Percentiles rank a stretch among this genome's conserved stretches.
Conservation (phyloP, 768 basidiomycete genomes). For the Daedaleopsis nitida region DNA sequence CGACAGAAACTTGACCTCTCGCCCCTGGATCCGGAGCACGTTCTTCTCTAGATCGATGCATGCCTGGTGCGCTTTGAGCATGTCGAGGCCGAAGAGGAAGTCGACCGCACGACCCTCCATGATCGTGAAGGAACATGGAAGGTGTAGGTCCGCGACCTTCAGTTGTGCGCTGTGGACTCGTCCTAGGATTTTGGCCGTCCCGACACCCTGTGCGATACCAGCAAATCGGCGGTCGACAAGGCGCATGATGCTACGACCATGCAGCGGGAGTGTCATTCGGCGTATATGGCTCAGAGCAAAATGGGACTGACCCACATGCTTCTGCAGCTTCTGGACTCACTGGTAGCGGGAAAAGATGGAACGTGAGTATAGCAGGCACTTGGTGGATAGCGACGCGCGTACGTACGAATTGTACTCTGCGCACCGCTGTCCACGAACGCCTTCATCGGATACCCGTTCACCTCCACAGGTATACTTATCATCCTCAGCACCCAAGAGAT, state of each 20-base stretch:
- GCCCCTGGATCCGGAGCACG: conserved; percentile 88
- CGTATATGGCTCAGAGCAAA: neutral
- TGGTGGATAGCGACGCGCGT: neutral
- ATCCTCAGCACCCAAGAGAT: neutral
- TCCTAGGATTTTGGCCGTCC: conserved; percentile 92
- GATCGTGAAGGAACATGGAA: conserved; percentile 92
- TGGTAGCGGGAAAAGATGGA: conserved; percentile 31
- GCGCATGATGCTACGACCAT: conserved; percentile 76
- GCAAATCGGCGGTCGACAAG: conserved; percentile 84
- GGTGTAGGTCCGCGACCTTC: conserved; percentile 78
- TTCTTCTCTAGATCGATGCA: conserved; percentile 91
- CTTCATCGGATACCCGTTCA: conserved; percentile 87
- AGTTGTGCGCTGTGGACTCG: conserved; percentile 93
- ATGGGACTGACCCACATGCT: conserved; percentile 70
- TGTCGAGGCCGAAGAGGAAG: conserved; percentile 97
- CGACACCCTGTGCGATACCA: conserved; percentile 92
- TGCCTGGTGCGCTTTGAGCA: conserved; percentile 97
- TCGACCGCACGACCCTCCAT: conserved; percentile 97
- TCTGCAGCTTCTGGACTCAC: conserved; percentile 94
- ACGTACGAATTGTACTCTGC: conserved; percentile 92
- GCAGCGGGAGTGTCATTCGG: neutral
- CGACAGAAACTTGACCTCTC: conserved; percentile 85
- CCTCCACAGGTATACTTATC: conserved; percentile 84
- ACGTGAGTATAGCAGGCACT: neutral
- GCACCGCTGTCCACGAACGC: conserved; percentile 99